Percentiles rank a stretch among this genome's conserved stretches.
phyloP scores from a whole-genome alignment of 2,329 filamentous ascomycete species.

The Claviceps lovelessii region DNA sequence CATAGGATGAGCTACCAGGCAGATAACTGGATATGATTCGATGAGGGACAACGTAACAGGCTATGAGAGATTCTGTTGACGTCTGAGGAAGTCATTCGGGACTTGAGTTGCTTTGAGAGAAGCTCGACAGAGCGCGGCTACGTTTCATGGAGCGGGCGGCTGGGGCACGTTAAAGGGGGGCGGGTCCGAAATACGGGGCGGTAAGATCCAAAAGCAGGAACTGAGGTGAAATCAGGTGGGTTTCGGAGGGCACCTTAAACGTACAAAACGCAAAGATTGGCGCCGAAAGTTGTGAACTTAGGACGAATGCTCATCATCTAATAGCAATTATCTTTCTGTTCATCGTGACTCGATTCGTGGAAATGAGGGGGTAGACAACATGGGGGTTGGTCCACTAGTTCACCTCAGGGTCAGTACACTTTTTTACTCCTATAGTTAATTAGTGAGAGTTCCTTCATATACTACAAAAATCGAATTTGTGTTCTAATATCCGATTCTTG shows the following conservation, averaged over 20 bases:
- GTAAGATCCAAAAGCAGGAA: neutral
- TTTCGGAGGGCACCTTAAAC: neutral
- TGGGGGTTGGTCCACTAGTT: too few species aligned
- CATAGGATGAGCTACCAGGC: slow-evolving; percentile 38
- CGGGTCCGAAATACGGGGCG: slow-evolving; percentile 7
- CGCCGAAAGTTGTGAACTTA: too few species aligned
- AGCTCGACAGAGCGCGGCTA: neutral
- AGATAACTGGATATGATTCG: slow-evolving; percentile 6
- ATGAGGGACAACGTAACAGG: slow-evolving; percentile 5
- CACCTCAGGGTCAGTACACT: too few species aligned
- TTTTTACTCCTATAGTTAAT: too few species aligned
- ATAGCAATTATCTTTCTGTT: too few species aligned
- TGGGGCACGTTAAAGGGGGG: slow-evolving; percentile 5
- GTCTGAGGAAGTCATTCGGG: slow-evolving; percentile 3
- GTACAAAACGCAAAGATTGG: neutral
- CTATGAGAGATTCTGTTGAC: neutral
- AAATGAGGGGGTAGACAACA: too few species aligned
- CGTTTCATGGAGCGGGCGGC: neutral
- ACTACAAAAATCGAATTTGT: too few species aligned
- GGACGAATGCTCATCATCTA: too few species aligned
- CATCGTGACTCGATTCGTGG: too few species aligned
- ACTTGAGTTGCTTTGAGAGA: slow-evolving; percentile 2
- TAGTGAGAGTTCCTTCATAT: too few species aligned
- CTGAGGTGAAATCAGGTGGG: neutral
- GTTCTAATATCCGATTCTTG: too few species aligned